Percentiles rank a stretch among this genome's conserved stretches.
Evolutionary conservation across 78 protist genomes (phyloP).

Genomic region (Cavenderia fasciculata): DNA sequence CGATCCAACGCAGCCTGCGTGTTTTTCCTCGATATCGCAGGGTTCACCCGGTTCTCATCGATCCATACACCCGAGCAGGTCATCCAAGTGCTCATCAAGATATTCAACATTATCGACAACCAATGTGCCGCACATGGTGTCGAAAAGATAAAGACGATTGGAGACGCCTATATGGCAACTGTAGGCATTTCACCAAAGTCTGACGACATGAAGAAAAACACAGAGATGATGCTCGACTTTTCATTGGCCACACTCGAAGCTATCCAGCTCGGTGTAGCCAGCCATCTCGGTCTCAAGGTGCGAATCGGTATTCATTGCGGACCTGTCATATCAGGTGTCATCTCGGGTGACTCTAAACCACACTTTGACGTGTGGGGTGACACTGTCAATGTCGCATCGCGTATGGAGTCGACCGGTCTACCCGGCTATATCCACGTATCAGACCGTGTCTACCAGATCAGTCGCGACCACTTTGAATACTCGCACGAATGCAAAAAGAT

Average conservation of each 20-base stretch:
- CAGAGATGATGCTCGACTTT: conserved; percentile 16
- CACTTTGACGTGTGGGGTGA: conserved; percentile 92
- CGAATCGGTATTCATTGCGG: conserved; percentile 86
- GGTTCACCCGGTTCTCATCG: conserved; percentile 83
- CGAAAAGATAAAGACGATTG: conserved; percentile 90
- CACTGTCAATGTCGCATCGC: conserved; percentile 84
- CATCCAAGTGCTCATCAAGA: conserved; percentile 75
- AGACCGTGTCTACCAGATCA: conserved; percentile 22
- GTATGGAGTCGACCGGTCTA: conserved; percentile 82
- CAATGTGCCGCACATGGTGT: conserved; percentile 67
- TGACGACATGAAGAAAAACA: neutral
- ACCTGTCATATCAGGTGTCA: conserved; percentile 88
- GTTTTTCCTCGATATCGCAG: conserved; percentile 86
- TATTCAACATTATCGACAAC: conserved; percentile 81
- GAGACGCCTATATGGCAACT: conserved; percentile 79
- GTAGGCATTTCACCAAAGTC: conserved; percentile 69
- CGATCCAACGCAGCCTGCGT: conserved; percentile 57
- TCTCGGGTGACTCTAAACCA: conserved; percentile 73
- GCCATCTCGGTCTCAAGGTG: conserved; percentile 34
- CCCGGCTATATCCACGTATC: conserved; percentile 75
- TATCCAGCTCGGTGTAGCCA: conserved; percentile 18
- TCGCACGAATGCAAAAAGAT: conserved; percentile 34
- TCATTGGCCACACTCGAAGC: conserved; percentile 20
- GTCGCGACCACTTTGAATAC: conserved; percentile 38
- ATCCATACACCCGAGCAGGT: conserved; percentile 71